Evolutionary conservation across 228 moss, liverwort and hornwort genomes (phyloP), one percentile per base, ranked within the genome.

Genomic region (Sphagnum magellanicum): DNA sequence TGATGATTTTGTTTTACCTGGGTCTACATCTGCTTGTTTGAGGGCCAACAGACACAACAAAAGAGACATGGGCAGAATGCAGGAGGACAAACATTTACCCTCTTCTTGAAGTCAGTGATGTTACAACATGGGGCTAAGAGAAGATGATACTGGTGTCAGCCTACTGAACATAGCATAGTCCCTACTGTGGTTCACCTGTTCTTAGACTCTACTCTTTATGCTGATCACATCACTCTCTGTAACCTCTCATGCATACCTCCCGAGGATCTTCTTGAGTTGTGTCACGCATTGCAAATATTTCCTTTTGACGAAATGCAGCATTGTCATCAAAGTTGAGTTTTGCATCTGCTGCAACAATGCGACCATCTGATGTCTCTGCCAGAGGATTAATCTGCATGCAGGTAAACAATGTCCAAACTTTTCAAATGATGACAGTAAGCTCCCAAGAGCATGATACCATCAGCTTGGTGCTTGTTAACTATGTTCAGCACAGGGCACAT

Each of bases 271-370:
- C 97, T 79, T 98, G 93, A 67, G 88, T 81, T 70, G 79, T 84
- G 62, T 98, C 97, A 16, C 93, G 90, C 81, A 93, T 79, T 48
- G 88, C 75, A 67, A 93, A 98, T 74, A 90, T 88, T 6, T 93
- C 91, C 68, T 88, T 85, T 48, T 97, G 97, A 4, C 93, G 93
- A 71, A 88, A 97, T 46, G 85, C 68, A 49, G 93, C 88, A 79
- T 93, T 98, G 65, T 98, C 97, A 76, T 98, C 97, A 76, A 98
- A 98, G 74, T 98, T 98, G 61, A 98, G 88, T 68, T 98, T 98
- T 10, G 97, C 93, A 82, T 98, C 93, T 49, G 97, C 97, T 73
- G 91, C 91, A 72, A 91, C 83, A 79, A 98, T 62, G 47, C 13
- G 60, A 68, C 91, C 91, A 59, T 79, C 76, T 52, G 78, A 58